Evolutionary conservation across 2,329 filamentous ascomycete genomes (phyloP), one percentile per base, ranked within the genome.

Genomic region (Pseudogymnoascus sp.): DNA sequence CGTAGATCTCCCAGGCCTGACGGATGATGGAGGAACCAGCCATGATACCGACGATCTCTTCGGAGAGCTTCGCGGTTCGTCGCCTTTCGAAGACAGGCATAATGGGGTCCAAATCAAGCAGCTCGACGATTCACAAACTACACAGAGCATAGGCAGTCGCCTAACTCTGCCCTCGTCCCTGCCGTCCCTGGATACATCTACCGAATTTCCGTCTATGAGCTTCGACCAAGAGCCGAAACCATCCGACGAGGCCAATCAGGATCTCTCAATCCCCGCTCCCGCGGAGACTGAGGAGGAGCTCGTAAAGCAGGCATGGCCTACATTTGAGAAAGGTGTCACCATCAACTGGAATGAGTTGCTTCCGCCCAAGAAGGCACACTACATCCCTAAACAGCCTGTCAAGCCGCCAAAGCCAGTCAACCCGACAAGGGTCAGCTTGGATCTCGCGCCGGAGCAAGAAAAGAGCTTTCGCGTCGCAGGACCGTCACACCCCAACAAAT

Each of bases 361-460:
- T 37, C 91, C 91, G 2, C 86, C 89, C 5, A 92, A 93, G 74
- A 86, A 86, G 68, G 89, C 91, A 1, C 82, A 86, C 62, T 93
- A 90, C 75, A 82, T 89, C 66, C 87, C 89, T 63, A 95, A 96
- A 75, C 85, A 86, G 40, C 91, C 93, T 0, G 68, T 81, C 1
- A 96, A 92, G 75, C 87, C 86, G 42, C 90, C 92, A 0, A 95
- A 93, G 75, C 81, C 90, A 14, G 81, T 97, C 3, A 83, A 92
- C 4, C 91, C 92, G 0, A 93, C 89, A 19, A 99, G 99, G 75
- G 82, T 96, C 63, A 92, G 86, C 65, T 81, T 99, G 13, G 95
- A 99, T 65, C 79, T 97, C 35, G 89, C 90, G 2, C 82, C 85
- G 56, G 95, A 97, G 70, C 90, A 96, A 68, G 91, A 96, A 74